These are phyloP conservation scores for Linum lewisii DNA, from an alignment of 345 rosid species.

Conservation along the genomic window DNA sequence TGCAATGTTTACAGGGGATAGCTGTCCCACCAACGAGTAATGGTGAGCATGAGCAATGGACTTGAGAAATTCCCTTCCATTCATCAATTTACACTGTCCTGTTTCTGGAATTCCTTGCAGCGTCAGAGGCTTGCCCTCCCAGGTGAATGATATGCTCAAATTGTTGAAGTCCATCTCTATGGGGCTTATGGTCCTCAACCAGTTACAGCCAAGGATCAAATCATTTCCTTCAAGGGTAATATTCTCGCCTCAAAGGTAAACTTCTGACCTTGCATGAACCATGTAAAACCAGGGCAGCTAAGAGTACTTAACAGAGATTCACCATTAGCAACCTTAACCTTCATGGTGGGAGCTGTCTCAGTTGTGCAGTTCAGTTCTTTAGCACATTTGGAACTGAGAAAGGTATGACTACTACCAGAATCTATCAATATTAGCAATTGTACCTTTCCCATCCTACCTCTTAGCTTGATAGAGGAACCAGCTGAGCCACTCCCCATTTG, in stretches of 20 bases:
- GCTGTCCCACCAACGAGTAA: too few species aligned
- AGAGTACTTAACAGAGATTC: not conserved
- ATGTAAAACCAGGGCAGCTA: not conserved
- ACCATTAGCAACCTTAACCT: not conserved
- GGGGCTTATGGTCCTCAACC: not conserved
- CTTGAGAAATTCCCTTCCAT: not conserved
- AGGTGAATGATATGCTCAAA: not conserved
- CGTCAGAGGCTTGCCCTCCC: not conserved
- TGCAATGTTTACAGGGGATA: too few species aligned
- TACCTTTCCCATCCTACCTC: not conserved
- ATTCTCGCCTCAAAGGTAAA: not conserved
- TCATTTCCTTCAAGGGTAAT: not conserved
- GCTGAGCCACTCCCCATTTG: not conserved
- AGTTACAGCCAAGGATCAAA: not conserved
- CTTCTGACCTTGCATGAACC: not conserved
- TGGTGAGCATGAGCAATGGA: not conserved
- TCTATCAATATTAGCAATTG: not conserved
- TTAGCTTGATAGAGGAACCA: not conserved
- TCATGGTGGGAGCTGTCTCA: not conserved
- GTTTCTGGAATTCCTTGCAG: not conserved
- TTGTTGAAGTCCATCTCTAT: not conserved
- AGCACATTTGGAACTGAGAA: not conserved
- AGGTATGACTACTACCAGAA: constrained; percentile 1
- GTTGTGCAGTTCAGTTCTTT: not conserved
- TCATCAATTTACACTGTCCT: not conserved